Conservation (phyloP, 495 filamentous ascomycete species). For the Emericellopsis terricola region DNA sequence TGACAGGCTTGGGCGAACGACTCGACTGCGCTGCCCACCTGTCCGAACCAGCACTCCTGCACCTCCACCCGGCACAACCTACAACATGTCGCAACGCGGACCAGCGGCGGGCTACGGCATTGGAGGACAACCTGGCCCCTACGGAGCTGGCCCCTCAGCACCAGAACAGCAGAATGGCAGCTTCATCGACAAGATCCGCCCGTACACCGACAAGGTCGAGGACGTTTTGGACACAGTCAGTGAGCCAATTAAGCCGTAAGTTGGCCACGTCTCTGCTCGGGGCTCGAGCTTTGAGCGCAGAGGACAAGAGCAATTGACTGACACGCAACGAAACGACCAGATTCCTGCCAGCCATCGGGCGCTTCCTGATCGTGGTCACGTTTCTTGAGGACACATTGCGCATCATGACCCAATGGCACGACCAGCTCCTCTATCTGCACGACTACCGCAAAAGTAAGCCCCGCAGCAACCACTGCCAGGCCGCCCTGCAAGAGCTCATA, state of each 20-base stretch:
- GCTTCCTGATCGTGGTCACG: slow-evolving; percentile 94
- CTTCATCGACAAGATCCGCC: slow-evolving; percentile 75
- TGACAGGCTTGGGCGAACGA: no score
- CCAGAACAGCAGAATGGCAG: slow-evolving; percentile 45
- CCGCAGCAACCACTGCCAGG: no score
- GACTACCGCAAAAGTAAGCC: slow-evolving; percentile 88
- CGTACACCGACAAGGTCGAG: slow-evolving; percentile 96
- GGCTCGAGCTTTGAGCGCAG: not conserved
- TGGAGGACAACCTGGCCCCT: slow-evolving; percentile 47
- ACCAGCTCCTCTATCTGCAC: slow-evolving; percentile 83
- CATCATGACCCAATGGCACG: slow-evolving; percentile 95
- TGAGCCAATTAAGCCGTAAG: slow-evolving; percentile 92
- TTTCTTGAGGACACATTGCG: slow-evolving; percentile 93
- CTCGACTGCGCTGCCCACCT: no score
- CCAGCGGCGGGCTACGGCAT: slow-evolving; percentile 94
- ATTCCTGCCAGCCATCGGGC: slow-evolving; percentile 85
- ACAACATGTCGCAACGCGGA: slow-evolving; percentile 21
- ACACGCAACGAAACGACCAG: slow-evolving; percentile 23
- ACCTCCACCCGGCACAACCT: no score
- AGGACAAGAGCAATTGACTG: no score
- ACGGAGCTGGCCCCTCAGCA: slow-evolving; percentile 26
- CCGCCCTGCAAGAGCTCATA: no score
- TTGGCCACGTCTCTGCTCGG: slow-evolving; percentile 9
- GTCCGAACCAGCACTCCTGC: no score
- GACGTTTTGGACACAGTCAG: slow-evolving; percentile 77